phyloP scores from a whole-genome alignment of 306 rosid genomes.

The Rosa persica region DNA sequence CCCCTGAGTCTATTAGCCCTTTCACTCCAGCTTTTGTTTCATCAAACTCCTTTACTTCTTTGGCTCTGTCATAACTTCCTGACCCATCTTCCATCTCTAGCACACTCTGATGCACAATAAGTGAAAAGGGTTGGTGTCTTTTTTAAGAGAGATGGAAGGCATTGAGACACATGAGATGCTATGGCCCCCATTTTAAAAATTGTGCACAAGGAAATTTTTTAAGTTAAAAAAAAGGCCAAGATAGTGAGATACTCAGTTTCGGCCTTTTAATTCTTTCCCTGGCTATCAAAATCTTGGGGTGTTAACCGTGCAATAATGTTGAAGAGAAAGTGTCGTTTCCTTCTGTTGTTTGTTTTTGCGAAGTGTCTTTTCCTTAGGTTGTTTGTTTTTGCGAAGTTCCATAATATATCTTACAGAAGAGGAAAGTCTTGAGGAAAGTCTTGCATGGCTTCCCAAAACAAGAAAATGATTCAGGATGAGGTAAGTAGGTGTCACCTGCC shows the following conservation, averaged over 20 bases:
- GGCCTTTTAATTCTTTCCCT: slow-evolving; percentile 20
- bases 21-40: slow-evolving; percentile 74
- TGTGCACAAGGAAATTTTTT: not conserved
- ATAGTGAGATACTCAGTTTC: slow-evolving; percentile 39
- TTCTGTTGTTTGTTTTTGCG: not conserved
- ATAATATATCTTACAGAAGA: not conserved
- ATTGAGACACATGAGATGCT: slow-evolving; percentile 29
- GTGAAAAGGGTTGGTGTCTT: not conserved
- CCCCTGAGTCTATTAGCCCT: slow-evolving; percentile 65
- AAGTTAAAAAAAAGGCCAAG: slow-evolving; percentile 34
- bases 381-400: not conserved
- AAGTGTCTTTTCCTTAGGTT: slow-evolving; percentile 16
- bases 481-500: not conserved
- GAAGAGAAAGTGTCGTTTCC: slow-evolving; percentile 18
- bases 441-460: slow-evolving; percentile 13
- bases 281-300: slow-evolving; percentile 2
- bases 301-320: slow-evolving; percentile 4
- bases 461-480: not conserved
- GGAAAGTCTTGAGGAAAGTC: not conserved
- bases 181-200: slow-evolving; percentile 30
- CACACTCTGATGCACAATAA: not conserved
- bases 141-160: not conserved
- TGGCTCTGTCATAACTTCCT: slow-evolving; percentile 47
- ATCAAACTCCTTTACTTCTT: slow-evolving; percentile 66
- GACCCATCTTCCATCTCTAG: not conserved